phyloP scores from a whole-genome alignment of 1,284 basidiomycete genomes.

The Cutaneotrichosporon spelunceum region DNA sequence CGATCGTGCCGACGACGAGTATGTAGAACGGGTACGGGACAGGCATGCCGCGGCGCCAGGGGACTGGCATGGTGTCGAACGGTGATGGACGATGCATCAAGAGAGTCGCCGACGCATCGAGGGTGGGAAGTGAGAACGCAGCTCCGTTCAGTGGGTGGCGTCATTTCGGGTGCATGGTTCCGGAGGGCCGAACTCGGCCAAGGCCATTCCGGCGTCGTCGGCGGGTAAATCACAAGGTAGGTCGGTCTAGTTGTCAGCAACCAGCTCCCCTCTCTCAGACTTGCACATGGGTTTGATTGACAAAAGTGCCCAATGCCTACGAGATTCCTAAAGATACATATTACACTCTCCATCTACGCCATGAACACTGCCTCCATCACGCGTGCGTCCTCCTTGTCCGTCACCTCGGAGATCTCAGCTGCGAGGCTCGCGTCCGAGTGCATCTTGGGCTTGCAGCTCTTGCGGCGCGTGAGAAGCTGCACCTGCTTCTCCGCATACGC shows the following conservation, averaged over 20 bases:
- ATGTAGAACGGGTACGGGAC: conserved; percentile 1
- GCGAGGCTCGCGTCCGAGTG: conserved; percentile 36
- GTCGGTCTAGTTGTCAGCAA: too few relatives aligned
- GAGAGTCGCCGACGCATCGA: neutral
- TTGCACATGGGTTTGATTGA: neutral
- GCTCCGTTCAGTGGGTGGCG: neutral
- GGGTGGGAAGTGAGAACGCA: neutral
- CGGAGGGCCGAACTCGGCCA: neutral
- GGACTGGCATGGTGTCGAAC: neutral
- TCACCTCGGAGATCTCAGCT: conserved; percentile 32
- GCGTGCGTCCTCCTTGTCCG: conserved; percentile 40
- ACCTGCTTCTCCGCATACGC: conserved; percentile 34
- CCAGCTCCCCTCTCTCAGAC: too few relatives aligned
- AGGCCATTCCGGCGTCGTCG: too few relatives aligned
- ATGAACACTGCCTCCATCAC: conserved; percentile 47
- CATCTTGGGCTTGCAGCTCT: conserved; percentile 32
- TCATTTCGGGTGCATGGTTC: conserved; percentile 5
- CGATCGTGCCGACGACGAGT: neutral
- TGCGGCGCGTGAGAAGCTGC: conserved; percentile 29
- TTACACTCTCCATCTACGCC: conserved; percentile 20
- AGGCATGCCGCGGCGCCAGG: neutral
- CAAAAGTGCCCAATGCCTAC: neutral
- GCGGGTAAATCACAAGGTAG: too few relatives aligned
- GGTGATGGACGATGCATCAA: neutral
- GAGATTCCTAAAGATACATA: neutral